Evolutionary conservation across 1,284 basidiomycete genomes (phyloP).

Genomic region (Serendipita sp.): DNA sequence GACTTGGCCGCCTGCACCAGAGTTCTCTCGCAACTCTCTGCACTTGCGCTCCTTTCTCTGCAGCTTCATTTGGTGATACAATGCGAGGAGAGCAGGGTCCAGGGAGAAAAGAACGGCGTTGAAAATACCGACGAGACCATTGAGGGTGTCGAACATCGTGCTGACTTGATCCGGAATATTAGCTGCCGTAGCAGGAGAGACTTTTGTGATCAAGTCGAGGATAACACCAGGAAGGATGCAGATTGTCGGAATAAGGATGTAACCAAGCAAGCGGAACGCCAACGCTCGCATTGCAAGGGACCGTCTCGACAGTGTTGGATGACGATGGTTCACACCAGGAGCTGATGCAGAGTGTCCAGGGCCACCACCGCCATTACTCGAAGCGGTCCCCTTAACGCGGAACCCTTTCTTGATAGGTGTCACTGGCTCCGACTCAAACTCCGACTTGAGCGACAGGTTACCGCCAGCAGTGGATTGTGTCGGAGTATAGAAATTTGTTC

Average conservation of each 20-base stretch:
- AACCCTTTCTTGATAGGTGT: background rate
- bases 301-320: background rate
- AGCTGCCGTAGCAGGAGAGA: background rate
- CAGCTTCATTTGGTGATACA: constrained; percentile 1
- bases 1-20: background rate
- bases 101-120: background rate
- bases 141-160: background rate
- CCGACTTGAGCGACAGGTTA: background rate
- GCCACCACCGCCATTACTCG: background rate
- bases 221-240: background rate
- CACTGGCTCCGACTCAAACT: constrained; percentile 1
- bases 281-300: background rate
- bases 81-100: background rate
- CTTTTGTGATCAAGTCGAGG: background rate
- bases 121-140: constrained; percentile 4
- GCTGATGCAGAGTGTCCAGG: background rate
- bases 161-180: background rate
- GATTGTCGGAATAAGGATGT: constrained; percentile 1
- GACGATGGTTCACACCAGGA: background rate
- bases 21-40: background rate
- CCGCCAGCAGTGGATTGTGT: background rate
- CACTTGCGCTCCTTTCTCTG: background rate
- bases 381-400: background rate
- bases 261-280: background rate
- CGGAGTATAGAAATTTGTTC: background rate